These are phyloP conservation scores for Verticillium nubilum DNA, from an alignment of 2,329 filamentous ascomycete species.

Conservation along the genomic window DNA sequence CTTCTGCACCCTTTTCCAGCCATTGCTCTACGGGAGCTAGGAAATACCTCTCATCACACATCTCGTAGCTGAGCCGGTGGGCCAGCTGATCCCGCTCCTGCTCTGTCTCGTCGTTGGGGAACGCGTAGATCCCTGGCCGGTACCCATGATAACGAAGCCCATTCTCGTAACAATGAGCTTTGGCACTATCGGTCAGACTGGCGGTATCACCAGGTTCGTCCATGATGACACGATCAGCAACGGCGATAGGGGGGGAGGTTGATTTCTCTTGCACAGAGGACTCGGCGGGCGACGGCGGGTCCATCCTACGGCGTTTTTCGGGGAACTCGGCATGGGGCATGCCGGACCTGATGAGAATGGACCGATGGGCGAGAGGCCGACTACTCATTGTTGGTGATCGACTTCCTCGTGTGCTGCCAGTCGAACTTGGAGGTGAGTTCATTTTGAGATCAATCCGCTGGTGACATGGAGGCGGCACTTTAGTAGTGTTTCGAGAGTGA, in stretches of 20 bases:
- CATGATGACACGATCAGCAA: conserved; percentile 7
- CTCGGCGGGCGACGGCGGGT: conserved; percentile 6
- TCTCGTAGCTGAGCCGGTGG: conserved; percentile 30
- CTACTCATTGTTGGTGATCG: not conserved
- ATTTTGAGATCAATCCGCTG: conserved; percentile 4
- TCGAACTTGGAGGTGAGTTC: conserved; percentile 12
- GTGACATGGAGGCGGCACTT: not conserved
- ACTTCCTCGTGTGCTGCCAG: not conserved
- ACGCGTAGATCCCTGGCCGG: conserved; percentile 34
- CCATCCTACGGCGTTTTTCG: conserved; percentile 4
- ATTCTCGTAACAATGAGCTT: conserved; percentile 35
- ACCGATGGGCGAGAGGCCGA: not conserved
- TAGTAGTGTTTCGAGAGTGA: not conserved
- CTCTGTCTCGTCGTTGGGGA: conserved; percentile 37
- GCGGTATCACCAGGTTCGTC: conserved; percentile 25
- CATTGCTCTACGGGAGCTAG: conserved; percentile 35
- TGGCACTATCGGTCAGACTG: conserved; percentile 36
- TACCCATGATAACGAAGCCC: conserved; percentile 34
- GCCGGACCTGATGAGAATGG: not conserved
- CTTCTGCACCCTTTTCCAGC: conserved; percentile 31
- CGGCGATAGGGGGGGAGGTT: conserved; percentile 9
- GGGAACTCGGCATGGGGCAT: not conserved
- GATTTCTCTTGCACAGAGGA: conserved; percentile 6
- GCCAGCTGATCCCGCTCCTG: conserved; percentile 36
- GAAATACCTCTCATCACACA: conserved; percentile 34